Percentiles rank a stretch among this genome's conserved stretches.
These are phyloP conservation scores for Cordyceps cateniannulata DNA, from an alignment of 2,329 filamentous ascomycete species.

Conservation along the genomic window DNA sequence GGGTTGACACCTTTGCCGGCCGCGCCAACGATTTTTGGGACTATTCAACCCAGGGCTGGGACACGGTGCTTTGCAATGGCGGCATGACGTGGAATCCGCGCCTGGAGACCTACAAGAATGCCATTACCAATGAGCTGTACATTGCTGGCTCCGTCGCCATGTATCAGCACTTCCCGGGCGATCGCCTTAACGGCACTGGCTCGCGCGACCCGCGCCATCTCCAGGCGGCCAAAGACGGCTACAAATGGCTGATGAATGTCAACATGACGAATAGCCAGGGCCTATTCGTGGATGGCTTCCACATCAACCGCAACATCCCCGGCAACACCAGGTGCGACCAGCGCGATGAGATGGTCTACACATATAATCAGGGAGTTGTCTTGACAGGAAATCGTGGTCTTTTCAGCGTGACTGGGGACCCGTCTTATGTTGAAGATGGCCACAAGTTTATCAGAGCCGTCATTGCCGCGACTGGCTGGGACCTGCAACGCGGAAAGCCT, in stretches of 20 bases:
- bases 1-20: conserved; percentile 71
- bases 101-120: conserved; percentile 83
- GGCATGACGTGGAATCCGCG: conserved; percentile 89
- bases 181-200: conserved; percentile 66
- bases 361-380: conserved; percentile 91
- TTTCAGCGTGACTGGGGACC: conserved; percentile 70
- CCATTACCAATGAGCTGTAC: conserved; percentile 89
- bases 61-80: conserved; percentile 70
- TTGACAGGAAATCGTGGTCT: conserved; percentile 75
- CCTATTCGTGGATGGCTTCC: conserved; percentile 82
- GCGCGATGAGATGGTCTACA: conserved; percentile 85
- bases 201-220: conserved; percentile 58
- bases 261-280: conserved; percentile 75
- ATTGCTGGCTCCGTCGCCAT: conserved; percentile 80
- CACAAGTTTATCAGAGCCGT: conserved; percentile 70
- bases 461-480: conserved; percentile 74
- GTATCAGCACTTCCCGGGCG: conserved; percentile 84
- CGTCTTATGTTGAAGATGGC: conserved; percentile 67
- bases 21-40: conserved; percentile 82
- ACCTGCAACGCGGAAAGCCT: conserved; percentile 34
- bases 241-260: conserved; percentile 70
- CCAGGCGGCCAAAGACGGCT: conserved; percentile 67
- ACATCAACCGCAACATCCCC: conserved; percentile 58
- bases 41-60: conserved; percentile 72
- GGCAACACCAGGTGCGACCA: conserved; percentile 70